Percentiles rank a stretch among this genome's conserved stretches.
These are phyloP conservation scores for Boletus rubroflammeus DNA, from an alignment of 768 basidiomycete genomes.

Conservation along the genomic window DNA sequence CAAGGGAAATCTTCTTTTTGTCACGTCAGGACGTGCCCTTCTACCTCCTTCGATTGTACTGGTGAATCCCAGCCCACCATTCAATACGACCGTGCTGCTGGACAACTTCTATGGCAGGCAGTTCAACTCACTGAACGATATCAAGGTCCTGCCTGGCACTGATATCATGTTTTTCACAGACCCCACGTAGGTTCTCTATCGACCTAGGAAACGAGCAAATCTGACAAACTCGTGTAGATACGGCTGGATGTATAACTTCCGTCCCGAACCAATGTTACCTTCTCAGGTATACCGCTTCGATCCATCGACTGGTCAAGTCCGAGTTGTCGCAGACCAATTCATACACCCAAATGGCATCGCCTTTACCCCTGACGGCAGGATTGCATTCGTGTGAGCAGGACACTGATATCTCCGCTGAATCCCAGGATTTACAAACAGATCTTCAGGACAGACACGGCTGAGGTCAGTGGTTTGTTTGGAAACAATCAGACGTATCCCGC, in stretches of 20 bases:
- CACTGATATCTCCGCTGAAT: not conserved
- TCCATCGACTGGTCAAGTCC: not conserved
- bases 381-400: slow-evolving; percentile 54
- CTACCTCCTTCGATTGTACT: no score
- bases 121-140: slow-evolving; percentile 80
- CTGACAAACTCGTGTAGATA: slow-evolving; percentile 40
- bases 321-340: not conserved
- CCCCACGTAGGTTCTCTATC: slow-evolving; percentile 42
- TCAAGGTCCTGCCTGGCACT: slow-evolving; percentile 65
- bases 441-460: slow-evolving; percentile 31
- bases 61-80: slow-evolving; percentile 59
- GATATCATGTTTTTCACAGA: slow-evolving; percentile 77
- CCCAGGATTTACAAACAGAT: slow-evolving; percentile 9
- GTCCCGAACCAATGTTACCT: slow-evolving; percentile 53
- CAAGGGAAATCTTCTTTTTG: no score
- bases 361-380: slow-evolving; percentile 60
- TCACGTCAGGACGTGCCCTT: no score
- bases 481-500: slow-evolving; percentile 57
- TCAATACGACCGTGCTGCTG: slow-evolving; percentile 63
- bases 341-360: slow-evolving; percentile 63
- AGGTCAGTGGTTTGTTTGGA: slow-evolving; percentile 41
- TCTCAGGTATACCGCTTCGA: slow-evolving; percentile 19
- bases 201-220: no score
- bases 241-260: slow-evolving; percentile 63
- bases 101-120: slow-evolving; percentile 80